Conservation (phyloP, 129 eudicot species). For the Artemisia argyi region DNA sequence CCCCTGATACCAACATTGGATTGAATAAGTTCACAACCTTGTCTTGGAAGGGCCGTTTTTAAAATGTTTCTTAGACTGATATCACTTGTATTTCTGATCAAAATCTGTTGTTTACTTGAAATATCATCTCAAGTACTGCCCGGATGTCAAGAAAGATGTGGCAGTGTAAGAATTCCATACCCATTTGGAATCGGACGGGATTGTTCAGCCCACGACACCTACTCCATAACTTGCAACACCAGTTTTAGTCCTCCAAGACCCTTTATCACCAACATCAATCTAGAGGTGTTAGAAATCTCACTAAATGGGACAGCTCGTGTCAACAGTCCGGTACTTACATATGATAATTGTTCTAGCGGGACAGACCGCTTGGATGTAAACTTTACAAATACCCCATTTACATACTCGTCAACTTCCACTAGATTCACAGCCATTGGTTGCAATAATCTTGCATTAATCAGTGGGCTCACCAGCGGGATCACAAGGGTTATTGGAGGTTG, state of each 20-base stretch:
- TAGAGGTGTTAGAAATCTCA: slow-evolving; percentile 27
- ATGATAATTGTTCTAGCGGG: slow-evolving; percentile 1
- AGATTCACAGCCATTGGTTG: slow-evolving; percentile 39
- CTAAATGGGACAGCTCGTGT: slow-evolving; percentile 26
- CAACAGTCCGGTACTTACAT: slow-evolving; percentile 26
- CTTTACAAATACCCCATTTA: slow-evolving; percentile 24
- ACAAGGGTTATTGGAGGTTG: slow-evolving; percentile 33
- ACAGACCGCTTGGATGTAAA: slow-evolving; percentile 14
- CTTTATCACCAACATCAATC: slow-evolving; percentile 20
- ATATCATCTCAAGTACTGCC: too few relatives aligned
- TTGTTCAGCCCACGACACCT: too few relatives aligned
- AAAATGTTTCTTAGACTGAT: too few relatives aligned
- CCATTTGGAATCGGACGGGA: too few relatives aligned
- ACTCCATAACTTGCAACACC: too few relatives aligned
- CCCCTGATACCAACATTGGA: too few relatives aligned
- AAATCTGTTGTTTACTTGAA: too few relatives aligned
- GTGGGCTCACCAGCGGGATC: slow-evolving; percentile 25
- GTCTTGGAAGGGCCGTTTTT: too few relatives aligned
- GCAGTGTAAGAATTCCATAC: too few relatives aligned
- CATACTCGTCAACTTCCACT: slow-evolving; percentile 26
- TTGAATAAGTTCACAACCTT: too few relatives aligned
- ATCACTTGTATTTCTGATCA: too few relatives aligned
- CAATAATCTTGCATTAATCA: slow-evolving; percentile 28
- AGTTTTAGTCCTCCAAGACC: not conserved
- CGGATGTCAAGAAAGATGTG: too few relatives aligned